A percentile compares a stretch with the other conserved stretches of the same genome.
phyloP scores from a whole-genome alignment of 768 basidiomycete species.

The Sarcodon sp. region DNA sequence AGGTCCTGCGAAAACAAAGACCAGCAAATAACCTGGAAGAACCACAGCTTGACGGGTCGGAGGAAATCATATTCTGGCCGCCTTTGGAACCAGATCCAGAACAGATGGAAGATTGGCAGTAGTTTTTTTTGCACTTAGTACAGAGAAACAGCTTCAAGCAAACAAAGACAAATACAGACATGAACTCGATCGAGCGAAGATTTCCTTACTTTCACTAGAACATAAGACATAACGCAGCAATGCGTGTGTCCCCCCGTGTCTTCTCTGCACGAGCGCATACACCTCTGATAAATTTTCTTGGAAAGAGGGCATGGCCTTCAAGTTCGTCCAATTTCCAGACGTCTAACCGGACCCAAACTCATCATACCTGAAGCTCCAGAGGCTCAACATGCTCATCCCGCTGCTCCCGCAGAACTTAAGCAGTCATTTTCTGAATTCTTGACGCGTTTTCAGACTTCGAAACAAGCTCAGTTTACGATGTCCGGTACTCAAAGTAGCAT shows the following conservation, averaged over 20 bases:
- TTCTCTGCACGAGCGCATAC: constrained; percentile 9
- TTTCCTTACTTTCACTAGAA: too few species aligned
- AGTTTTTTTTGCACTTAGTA: neutral
- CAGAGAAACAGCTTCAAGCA: neutral
- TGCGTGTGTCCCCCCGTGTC: constrained; percentile 14
- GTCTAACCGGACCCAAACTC: neutral
- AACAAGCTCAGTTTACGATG: constrained; percentile 1
- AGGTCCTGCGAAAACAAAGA: constrained; percentile 12
- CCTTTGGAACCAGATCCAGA: constrained; percentile 20
- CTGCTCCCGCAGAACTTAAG: constrained; percentile 15
- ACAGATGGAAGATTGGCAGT: constrained; percentile 8
- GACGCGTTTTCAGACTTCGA: constrained; percentile 13
- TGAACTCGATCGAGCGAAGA: too few species aligned
- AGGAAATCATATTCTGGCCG: constrained; percentile 24
- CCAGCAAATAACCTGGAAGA: constrained; percentile 2
- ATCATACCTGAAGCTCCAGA: constrained; percentile 10
- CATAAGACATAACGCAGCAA: constrained; percentile 3
- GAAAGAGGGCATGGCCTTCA: constrained; percentile 15
- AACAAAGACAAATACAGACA: neutral
- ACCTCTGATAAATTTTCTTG: constrained; percentile 17
- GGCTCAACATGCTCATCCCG: constrained; percentile 15
- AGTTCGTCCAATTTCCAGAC: constrained; percentile 5
- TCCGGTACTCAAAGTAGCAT: neutral
- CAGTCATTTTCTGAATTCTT: constrained; percentile 14
- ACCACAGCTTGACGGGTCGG: constrained; percentile 7